A percentile compares a stretch with the other conserved stretches of the same genome.
Evolutionary conservation across 1,284 basidiomycete species (phyloP).

Genomic region (Lignosus rhinocerotis): DNA sequence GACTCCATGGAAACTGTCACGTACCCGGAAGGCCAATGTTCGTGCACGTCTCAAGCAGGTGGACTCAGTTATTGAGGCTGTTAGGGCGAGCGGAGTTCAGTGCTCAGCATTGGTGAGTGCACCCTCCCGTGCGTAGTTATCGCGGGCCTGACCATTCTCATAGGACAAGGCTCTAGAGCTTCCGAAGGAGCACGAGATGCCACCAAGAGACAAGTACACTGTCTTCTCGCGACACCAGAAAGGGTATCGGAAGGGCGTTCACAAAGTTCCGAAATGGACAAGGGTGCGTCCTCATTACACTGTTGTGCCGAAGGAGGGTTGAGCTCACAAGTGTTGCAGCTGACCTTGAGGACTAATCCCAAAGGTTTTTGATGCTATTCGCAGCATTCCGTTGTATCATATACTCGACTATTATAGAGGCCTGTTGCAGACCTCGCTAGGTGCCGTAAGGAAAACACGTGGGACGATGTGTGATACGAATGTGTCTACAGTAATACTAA

Average conservation of each 20-base stretch:
- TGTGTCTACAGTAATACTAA: slow-evolving; percentile 66
- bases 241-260: slow-evolving; percentile 91
- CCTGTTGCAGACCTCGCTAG: slow-evolving; percentile 19
- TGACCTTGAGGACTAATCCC: slow-evolving; percentile 84
- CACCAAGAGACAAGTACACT: slow-evolving; percentile 92
- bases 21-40: slow-evolving; percentile 90
- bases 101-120: slow-evolving; percentile 71
- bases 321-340: slow-evolving; percentile 41
- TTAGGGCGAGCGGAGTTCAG: slow-evolving; percentile 79
- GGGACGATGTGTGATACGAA: slow-evolving; percentile 14
- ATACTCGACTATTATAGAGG: slow-evolving; percentile 24
- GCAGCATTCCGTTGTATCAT: slow-evolving; percentile 27
- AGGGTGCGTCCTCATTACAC: slow-evolving; percentile 54
- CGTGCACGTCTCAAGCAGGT: slow-evolving; percentile 89
- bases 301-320: slow-evolving; percentile 6
- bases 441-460: slow-evolving; percentile 17
- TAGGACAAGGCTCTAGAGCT: slow-evolving; percentile 68
- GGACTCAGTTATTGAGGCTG: slow-evolving; percentile 89
- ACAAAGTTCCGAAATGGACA: slow-evolving; percentile 96
- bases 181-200: slow-evolving; percentile 90
- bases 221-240: slow-evolving; percentile 73
- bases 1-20: slow-evolving; percentile 89
- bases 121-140: background rate
- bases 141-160: slow-evolving; percentile 28
- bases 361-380: slow-evolving; percentile 73